A percentile compares a stretch with the other conserved stretches of the same genome.
phyloP scores from a whole-genome alignment of 2,329 filamentous ascomycete species.

The Westerdykella sp. region DNA sequence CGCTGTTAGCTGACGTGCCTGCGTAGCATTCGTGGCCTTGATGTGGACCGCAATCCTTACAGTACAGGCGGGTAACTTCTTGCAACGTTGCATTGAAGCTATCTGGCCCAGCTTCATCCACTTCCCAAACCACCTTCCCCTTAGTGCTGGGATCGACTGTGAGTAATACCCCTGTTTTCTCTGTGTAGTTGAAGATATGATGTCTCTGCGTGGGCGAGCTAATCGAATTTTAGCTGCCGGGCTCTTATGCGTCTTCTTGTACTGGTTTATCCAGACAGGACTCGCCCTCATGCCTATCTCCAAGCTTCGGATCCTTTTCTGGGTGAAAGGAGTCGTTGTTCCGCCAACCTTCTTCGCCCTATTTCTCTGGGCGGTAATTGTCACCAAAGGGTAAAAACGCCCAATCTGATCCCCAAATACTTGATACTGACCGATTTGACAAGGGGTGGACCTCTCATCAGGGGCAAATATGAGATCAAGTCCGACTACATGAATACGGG shows the following conservation, averaged over 20 bases:
- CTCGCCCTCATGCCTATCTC: conserved; percentile 42
- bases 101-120: conserved; percentile 36
- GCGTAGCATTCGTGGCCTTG: conserved; percentile 37
- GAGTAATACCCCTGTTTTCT: conserved; percentile 1
- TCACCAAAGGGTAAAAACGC: conserved; percentile 32
- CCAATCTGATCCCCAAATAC: neutral
- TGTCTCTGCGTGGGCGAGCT: neutral
- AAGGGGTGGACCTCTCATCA: conserved; percentile 37
- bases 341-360: conserved; percentile 41
- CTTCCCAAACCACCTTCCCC: conserved; percentile 36
- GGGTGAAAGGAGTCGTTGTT: conserved; percentile 41
- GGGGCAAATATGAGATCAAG: conserved; percentile 31
- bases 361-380: conserved; percentile 42
- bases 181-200: neutral
- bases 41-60: conserved; percentile 46
- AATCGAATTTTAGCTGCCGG: conserved; percentile 35
- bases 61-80: conserved; percentile 43
- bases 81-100: conserved; percentile 41
- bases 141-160: conserved; percentile 26
- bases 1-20: conserved; percentile 8
- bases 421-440: neutral
- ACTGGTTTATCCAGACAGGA: conserved; percentile 45
- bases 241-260: conserved; percentile 48
- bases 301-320: conserved; percentile 41
- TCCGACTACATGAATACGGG: conserved; percentile 40